Percentiles rank a stretch among this genome's conserved stretches.
phyloP scores from a whole-genome alignment of 2,329 filamentous ascomycete species.

The Trichoderma endophyticum region DNA sequence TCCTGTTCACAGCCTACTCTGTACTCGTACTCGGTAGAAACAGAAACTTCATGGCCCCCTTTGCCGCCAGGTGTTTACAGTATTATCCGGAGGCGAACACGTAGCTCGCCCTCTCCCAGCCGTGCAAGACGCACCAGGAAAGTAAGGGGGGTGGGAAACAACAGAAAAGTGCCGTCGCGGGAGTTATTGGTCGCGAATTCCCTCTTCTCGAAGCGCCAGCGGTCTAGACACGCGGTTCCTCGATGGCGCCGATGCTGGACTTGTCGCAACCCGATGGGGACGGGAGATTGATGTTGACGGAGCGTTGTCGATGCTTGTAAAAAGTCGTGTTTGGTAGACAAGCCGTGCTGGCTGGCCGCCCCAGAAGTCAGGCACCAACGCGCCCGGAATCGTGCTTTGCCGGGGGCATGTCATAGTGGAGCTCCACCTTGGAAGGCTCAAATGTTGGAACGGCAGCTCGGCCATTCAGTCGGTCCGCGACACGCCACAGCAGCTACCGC shows the following conservation, averaged over 20 bases:
- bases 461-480: constrained; percentile 24
- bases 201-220: constrained; percentile 20
- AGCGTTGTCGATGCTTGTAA: constrained; percentile 29
- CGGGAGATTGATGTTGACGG: constrained; percentile 29
- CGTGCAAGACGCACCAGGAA: not conserved
- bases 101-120: constrained; percentile 8
- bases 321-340: constrained; percentile 29
- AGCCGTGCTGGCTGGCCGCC: constrained; percentile 23
- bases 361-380: constrained; percentile 34
- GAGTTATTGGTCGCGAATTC: constrained; percentile 21
- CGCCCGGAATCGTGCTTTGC: not conserved
- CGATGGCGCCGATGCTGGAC: constrained; percentile 26
- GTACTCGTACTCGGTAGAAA: constrained; percentile 16
- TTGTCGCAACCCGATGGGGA: constrained; percentile 26
- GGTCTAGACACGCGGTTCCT: constrained; percentile 25
- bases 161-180: constrained; percentile 16
- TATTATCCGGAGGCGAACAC: constrained; percentile 28
- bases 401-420: constrained; percentile 8
- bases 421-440: not conserved
- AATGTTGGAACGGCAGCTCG: not conserved
- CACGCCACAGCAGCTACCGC: not conserved
- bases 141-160: not conserved
- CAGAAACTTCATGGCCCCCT: constrained; percentile 20
- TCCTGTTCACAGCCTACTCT: constrained; percentile 24
- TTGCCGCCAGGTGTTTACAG: constrained; percentile 35